These are phyloP conservation scores for Jasminum sambac DNA, from an alignment of 257 asterid genomes.

Conservation along the genomic window DNA sequence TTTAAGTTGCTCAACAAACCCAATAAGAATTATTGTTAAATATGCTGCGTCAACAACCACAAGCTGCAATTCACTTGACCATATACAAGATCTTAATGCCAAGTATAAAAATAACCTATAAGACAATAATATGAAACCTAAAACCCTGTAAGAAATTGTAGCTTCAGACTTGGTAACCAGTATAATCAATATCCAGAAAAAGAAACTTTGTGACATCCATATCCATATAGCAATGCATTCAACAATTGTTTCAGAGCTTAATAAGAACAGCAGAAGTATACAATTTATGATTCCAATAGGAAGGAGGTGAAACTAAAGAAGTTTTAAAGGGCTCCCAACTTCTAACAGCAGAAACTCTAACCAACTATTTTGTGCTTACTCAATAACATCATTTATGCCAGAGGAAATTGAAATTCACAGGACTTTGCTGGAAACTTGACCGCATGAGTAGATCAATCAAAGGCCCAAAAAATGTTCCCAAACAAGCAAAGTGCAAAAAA, in stretches of 20 bases:
- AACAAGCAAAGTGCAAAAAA: neutral
- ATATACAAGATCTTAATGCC: slow-evolving; percentile 1
- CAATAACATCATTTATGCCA: slow-evolving; percentile 23
- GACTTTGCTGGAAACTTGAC: slow-evolving; percentile 17
- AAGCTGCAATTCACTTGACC: neutral
- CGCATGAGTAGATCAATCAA: neutral
- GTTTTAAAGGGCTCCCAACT: neutral
- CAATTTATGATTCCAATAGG: neutral
- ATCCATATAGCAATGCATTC: neutral
- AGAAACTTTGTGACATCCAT: neutral
- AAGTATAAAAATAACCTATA: neutral
- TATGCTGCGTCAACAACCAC: slow-evolving; percentile 19
- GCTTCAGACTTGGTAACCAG: neutral
- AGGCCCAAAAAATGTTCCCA: slow-evolving; percentile 1
- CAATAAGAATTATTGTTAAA: slow-evolving; percentile 4
- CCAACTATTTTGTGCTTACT: neutral
- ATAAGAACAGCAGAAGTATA: neutral
- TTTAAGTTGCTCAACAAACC: slow-evolving; percentile 26
- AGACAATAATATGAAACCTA: neutral
- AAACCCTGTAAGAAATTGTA: neutral
- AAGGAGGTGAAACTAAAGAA: neutral
- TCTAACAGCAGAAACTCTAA: neutral
- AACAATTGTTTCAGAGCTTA: neutral
- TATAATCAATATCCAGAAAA: neutral
- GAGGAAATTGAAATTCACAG: slow-evolving; percentile 8